Evolutionary conservation across 352 stramenopile species (phyloP), one percentile per base, ranked within the genome.

Genomic region (Thraustochytrium sp.): DNA sequence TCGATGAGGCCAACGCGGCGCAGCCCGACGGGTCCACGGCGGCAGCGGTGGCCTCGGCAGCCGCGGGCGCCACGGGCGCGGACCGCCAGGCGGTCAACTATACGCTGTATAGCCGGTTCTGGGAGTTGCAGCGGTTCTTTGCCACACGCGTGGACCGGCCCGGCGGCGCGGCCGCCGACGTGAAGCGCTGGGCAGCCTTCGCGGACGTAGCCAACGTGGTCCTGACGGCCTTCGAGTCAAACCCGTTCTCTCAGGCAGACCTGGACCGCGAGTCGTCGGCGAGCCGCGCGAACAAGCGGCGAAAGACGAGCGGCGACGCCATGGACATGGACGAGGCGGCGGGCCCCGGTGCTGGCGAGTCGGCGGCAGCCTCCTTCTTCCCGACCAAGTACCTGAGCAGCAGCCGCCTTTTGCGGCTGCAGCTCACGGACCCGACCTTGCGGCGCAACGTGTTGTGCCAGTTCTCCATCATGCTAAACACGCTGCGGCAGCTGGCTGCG

Each of bases 341-440:
- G 16, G 73, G 21, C 37, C 26, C 38, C 72, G 55, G 11, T 3
- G 63, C 16, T 29, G 48, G 44, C n/a, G 53, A 53, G 38, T 40
- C 37, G 5, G 49, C n/a, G 2, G 65, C 31, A 55, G 59, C 26
- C 42, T 11, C 13, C 1, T 97, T 95, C 82, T 96, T 96, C 76
- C 91, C 94, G 87, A 91, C 92, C 49, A 97, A 97, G 86, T 97
- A 97, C 86, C 85, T 97, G 38, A 96, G 92, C 29, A 97, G 94
- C 85, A 96, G 92, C 76, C 90, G 93, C 13, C 89, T 97, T 0
- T 94, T 97, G 61, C 90, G 91, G 42, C 90, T 97, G 16, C 93
- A 97, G 87, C 86, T 97, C 48, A 91, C 91, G 49, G 93, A 97
- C 85, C 92, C 93, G 44, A 93, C 94, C 72, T 77, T 97, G 53